Evolutionary conservation across 768 basidiomycete species (phyloP).

Genomic region (Auricularia sp.): DNA sequence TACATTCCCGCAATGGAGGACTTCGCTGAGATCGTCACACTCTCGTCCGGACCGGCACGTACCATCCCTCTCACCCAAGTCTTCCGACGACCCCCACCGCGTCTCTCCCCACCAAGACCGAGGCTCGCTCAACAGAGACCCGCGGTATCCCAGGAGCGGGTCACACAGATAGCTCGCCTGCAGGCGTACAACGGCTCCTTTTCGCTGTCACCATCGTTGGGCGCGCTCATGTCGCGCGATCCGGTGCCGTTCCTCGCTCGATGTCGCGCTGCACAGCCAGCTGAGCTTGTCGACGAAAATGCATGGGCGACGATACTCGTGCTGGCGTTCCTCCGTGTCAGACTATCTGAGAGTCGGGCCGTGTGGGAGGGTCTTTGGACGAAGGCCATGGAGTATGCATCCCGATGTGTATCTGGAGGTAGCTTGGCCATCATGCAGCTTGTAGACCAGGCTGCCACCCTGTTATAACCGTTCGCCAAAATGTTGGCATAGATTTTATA

Average conservation of each 20-base stretch:
- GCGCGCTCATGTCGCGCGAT: conserved; percentile 18
- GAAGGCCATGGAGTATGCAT: neutral
- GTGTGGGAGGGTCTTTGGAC: neutral
- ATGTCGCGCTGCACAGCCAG: neutral
- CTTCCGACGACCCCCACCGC: neutral
- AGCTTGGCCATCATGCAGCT: neutral
- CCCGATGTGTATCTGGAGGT: neutral
- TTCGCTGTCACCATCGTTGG: conserved; percentile 20
- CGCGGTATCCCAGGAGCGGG: conserved; percentile 8
- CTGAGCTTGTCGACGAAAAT: neutral
- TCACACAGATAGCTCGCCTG: conserved; percentile 27
- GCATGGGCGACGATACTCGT: neutral
- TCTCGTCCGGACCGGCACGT: neutral
- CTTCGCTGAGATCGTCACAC: neutral
- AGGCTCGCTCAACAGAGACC: neutral
- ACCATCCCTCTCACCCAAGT: neutral
- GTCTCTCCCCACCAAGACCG: neutral
- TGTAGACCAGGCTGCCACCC: neutral
- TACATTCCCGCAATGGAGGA: neutral
- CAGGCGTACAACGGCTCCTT: conserved; percentile 44
- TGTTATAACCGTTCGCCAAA: no score
- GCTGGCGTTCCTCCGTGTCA: neutral
- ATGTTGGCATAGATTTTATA: no score
- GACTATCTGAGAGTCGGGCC: neutral
- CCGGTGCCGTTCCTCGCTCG: neutral